Evolutionary conservation across 116 monocot species (phyloP), one percentile per base, ranked within the genome.

Genomic region (Dioscorea cayenensis): DNA sequence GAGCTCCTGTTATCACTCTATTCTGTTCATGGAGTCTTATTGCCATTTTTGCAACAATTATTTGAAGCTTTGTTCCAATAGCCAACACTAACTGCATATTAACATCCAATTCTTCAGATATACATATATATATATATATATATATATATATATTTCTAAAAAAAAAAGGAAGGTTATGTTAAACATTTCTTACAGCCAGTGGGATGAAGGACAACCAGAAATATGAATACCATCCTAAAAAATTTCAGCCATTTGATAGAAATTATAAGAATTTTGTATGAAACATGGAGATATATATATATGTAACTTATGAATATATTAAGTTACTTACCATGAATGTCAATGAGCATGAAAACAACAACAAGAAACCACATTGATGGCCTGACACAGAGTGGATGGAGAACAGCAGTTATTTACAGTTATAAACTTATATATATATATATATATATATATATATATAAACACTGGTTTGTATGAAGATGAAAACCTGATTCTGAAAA

Each of bases 401-500:
- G 22, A 55, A 19, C 16, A 55, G 5, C n/a, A 55, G 2, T 50
- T 69, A 52, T 25, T 49, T 14, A 4, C 7, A 5, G 59, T 60
- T 25, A 59, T 35, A 13, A 59, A 55, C 2, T 2, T 16, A 19
- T 55, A 0, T 16, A 5, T 16, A 16, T 16, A 55, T 55, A 55
- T 16, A n/a, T n/a, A n/a, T n/a, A n/a, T 16, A 19, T 55, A 0
- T 16, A 5, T 16, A 16, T 16, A 55, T 55, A 55, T 16, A n/a
- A 55, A 16, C n/a, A 55, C 16, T 55, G 16, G 43, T 43, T 43
- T 43, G 43, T 43, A 43, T 21, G 16, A 71, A 11, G 27, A 68
- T 43, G 20, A 27, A 77, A 27, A 77, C 79, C 79, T 79, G 18
- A 79, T 79, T n/a, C 74, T 63, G 5, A 79, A 63, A 0, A 79